Base-by-base conservation (phyloP, 371 early-diverging fungal genomes). In the Neoconidiobolus thromboides region DNA sequence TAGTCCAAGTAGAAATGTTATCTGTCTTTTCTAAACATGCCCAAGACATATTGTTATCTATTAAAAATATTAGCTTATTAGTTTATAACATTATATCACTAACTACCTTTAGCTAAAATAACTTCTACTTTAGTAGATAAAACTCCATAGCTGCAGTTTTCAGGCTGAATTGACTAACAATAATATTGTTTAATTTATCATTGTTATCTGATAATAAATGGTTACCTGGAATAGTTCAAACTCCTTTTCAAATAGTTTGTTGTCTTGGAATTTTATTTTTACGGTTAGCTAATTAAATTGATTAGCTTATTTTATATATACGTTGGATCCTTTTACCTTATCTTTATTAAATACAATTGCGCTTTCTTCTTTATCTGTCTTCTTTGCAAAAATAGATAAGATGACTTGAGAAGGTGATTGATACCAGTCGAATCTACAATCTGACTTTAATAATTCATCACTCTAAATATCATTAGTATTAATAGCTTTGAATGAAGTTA, bases 381-480 rank as follows among this genome's bases (percentile, higher is more conserved):
- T 87, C 70, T 94, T 95, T 10, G 91, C 93, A 73, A 87, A 96
- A 55, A 96, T 75, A 41, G 89, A 86, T 48, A 95, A 69, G 61
- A 87, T 87, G 48, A 95, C 81, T 39, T 76, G 76, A 9, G 78
- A 75, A 49, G 76, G 90, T 12, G 90, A 88, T 67, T 96, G 95
- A 69, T 66, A 71, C 87, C 88, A 95, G 71, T 96, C 97, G 47
- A 78, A 80, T 43, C 93, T 81, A 67, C 89, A 87, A 41, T 85
- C 77, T 2, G 86, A 80, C 26, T 72, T 52, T 61, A 86, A 78
- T 61, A 81, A 78, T 14, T 62, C 64, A 38, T 68, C 26, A 59
- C 39, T 52, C 55, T 60, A 71, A 64, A 57, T 56, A 55, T 55
- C 6, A 43, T n/a, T 56, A 56, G 7, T 61, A 61, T 48, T 58